These are phyloP conservation scores for Solanum gandarillasii DNA, from an alignment of 257 asterid genomes.

Conservation along the genomic window DNA sequence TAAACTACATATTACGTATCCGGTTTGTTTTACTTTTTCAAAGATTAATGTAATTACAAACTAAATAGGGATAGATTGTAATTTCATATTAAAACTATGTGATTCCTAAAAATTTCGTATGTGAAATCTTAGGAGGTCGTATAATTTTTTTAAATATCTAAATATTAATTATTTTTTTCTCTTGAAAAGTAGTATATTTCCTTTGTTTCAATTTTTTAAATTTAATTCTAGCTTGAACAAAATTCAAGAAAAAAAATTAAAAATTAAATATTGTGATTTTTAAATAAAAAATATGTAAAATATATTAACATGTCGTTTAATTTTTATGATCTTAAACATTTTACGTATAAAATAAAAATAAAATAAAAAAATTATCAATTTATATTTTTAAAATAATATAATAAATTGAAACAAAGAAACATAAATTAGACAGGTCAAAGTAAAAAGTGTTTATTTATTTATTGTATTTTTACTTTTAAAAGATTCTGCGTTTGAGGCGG, in stretches of 20 bases:
- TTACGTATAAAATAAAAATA: no score
- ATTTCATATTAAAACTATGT: no score
- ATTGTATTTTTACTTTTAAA: not conserved
- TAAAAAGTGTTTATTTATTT: not conserved
- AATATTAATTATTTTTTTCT: not conserved
- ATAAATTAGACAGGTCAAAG: not conserved
- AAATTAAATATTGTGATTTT: no score
- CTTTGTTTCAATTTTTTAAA: not conserved
- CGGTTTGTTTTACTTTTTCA: no score
- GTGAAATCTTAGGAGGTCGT: not conserved
- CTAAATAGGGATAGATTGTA: no score
- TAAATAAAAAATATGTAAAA: no score
- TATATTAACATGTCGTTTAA: no score
- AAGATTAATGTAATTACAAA: no score
- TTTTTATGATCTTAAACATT: no score
- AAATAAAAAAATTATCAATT: not conserved
- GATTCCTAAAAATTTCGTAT: no score
- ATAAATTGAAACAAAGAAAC: not conserved
- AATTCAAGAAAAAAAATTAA: not conserved
- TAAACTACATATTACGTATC: no score
- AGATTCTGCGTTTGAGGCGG: conserved; percentile 2
- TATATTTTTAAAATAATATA: not conserved
- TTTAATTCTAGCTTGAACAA: not conserved
- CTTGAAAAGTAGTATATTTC: not conserved
- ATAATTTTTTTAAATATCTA: not conserved